Evolutionary conservation across 176 grass and related monocot species (phyloP).

Genomic region (Ensete ventricosum): DNA sequence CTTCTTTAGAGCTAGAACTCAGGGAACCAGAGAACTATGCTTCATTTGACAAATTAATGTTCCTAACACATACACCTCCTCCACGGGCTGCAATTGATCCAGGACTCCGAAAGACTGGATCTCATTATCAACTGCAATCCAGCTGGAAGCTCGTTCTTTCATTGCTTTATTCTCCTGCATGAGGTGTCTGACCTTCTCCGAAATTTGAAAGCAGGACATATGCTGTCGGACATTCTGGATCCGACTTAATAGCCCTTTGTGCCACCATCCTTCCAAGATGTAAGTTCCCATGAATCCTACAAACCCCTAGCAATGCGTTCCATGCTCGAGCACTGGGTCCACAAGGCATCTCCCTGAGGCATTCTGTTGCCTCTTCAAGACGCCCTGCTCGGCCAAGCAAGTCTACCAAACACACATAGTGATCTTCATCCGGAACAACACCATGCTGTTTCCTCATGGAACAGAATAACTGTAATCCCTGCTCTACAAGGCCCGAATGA

Average conservation of each 20-base stretch:
- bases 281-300: constrained; percentile 23
- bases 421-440: constrained; percentile 41
- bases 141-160: constrained; percentile 17
- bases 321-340: constrained; percentile 28
- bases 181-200: constrained; percentile 14
- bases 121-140: constrained; percentile 15
- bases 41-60: neutral
- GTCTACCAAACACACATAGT: constrained; percentile 49
- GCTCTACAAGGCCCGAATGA: constrained; percentile 36
- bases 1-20: too few relatives aligned
- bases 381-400: constrained; percentile 36
- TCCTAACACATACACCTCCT: neutral
- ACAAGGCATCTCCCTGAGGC: constrained; percentile 32
- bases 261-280: constrained; percentile 13
- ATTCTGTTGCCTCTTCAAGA: constrained; percentile 36
- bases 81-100: neutral
- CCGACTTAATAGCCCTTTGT: neutral
- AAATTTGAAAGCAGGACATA: constrained; percentile 18
- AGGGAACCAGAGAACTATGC: neutral
- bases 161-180: constrained; percentile 12
- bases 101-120: neutral
- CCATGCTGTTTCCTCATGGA: constrained; percentile 52
- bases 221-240: constrained; percentile 4
- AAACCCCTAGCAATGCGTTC: constrained; percentile 34
- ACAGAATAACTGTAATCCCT: constrained; percentile 52